Evolutionary conservation across 306 rosid species (phyloP), one percentile per base, ranked within the genome.

Genomic region (Vigna trinervia): DNA sequence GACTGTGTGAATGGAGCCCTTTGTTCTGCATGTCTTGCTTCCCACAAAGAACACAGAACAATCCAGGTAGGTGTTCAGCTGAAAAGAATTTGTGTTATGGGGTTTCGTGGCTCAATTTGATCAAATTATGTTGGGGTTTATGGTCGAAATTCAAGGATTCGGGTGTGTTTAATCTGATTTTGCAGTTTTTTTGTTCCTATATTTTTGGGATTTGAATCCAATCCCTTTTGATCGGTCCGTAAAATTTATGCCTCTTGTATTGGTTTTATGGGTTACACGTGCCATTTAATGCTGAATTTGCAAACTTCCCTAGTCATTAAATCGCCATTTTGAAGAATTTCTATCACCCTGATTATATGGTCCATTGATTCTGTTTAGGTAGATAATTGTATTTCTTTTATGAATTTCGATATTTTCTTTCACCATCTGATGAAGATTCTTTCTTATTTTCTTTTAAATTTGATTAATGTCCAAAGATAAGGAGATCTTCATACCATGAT

Each of bases 401-500:
- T 15, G 8, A 50, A 11, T 26, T 63, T 10, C 62, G 22, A 3
- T 26, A 12, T 38, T 76, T 76, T 76, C 11, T 46, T 43, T 70
- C 20, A 75, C 61, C 39, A 45, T 84, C 81, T 74, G 84, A 74
- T 84, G 80, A 56, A 1, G 8, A 11, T 71, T 70, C 74, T 36
- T 38, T 41, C 4, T 45, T 45, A 3, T 45, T 65, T 6, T 48
- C 11, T 61, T 28, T 9, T 43, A 28, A 38, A 43, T 45, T 28
- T 38, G 11, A 13, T 60, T 51, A 56, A 58, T 73, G 74, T 83
- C 71, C 14, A 38, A 76, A 89, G 94, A 89, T 89, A 87, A 86
- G 94, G 82, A 87, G 94, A 65, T 89, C 94, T 64, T 89, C 94
- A 39, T 89, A 89, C 84, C 94, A 89, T 89, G 94, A 89, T 84